Evolutionary conservation across 805 yeast genomes (phyloP), one percentile per base, ranked within the genome.

Genomic region (Kregervanrija pseudodelftensis): DNA sequence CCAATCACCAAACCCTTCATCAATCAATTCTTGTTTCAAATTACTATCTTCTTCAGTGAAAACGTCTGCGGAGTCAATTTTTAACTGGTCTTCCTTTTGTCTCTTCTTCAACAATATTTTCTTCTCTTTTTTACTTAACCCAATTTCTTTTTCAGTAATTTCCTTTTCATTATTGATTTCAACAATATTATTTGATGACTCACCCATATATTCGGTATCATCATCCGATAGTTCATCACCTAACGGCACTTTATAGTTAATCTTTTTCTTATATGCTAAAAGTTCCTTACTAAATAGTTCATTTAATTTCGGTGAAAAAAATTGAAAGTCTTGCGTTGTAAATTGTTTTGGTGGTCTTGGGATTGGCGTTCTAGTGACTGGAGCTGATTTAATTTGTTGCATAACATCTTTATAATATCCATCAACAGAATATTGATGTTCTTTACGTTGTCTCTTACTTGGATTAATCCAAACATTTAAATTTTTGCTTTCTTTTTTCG

Each of bases 391-490:
- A 52, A 63, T 60, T 46, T 54, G 53, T 47, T 63, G 67, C 52
- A 84, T 64, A 32, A 82, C 82, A 56, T 83, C 90, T 53, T 80
- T 82, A 53, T 83, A 83, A 57, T 83, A 83, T 37, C 80, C 83
- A 61, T 85, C 93, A 39, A 84, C 76, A 0, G 86, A 80, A 53
- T 85, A 85, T 1, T 84, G 80, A 53, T 83, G 88, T 50, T 85
- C 90, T 51, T 83, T 85, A 50, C 90, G 67, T 57, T 85, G 86
- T 63, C 93, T 72, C 54, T 79, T 80, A 1, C 85, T 68, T 0
- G 91, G 93, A 54, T 84, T 83, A 31, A 84, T 77, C 87, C 90
- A 84, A 3, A 74, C 64, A 39, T 74, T 67, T 1, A 66, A 57
- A 32, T 63, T 65, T 32, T 69, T 68, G n/a, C 67, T 66, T 9